Conservation (phyloP, 2,329 filamentous ascomycete species). For the Colletotrichum viniferum region DNA sequence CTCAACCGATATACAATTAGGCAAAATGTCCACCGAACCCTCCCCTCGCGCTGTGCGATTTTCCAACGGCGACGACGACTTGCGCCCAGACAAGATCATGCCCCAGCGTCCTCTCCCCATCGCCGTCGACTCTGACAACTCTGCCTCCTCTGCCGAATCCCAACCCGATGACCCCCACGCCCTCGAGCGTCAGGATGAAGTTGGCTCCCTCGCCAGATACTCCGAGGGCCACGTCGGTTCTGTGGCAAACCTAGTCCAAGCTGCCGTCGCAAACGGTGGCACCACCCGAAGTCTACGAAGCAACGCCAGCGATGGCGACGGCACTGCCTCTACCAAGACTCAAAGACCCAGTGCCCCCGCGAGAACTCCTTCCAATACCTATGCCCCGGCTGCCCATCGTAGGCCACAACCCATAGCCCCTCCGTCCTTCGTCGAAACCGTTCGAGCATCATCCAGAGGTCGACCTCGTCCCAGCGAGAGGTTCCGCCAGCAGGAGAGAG, state of each 20-base stretch:
- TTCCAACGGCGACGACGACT: slow-evolving; percentile 51
- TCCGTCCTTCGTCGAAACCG: slow-evolving; percentile 47
- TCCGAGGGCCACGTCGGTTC: slow-evolving; percentile 45
- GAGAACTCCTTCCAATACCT: slow-evolving; percentile 79
- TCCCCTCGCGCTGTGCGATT: slow-evolving; percentile 64
- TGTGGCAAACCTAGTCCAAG: slow-evolving; percentile 41
- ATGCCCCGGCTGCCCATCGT: slow-evolving; percentile 70
- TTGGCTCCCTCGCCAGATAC: slow-evolving; percentile 49
- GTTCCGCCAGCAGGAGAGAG: slow-evolving; percentile 85
- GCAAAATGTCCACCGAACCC: slow-evolving; percentile 41
- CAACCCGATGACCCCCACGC: slow-evolving; percentile 47
- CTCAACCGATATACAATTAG: slow-evolving; percentile 5
- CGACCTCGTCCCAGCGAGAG: slow-evolving; percentile 51
- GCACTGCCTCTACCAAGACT: slow-evolving; percentile 44
- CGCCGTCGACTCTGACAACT: slow-evolving; percentile 52
- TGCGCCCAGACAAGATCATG: slow-evolving; percentile 46
- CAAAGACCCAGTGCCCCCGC: slow-evolving; percentile 72
- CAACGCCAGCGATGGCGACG: slow-evolving; percentile 28
- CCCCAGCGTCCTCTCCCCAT: slow-evolving; percentile 37
- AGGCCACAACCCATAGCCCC: slow-evolving; percentile 44
- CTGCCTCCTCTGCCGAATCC: slow-evolving; percentile 50
- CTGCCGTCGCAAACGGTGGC: slow-evolving; percentile 16
- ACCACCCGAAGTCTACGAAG: slow-evolving; percentile 19
- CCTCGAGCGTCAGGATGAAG: slow-evolving; percentile 54
- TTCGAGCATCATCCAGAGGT: slow-evolving; percentile 58